Conservation (phyloP, 2,329 filamentous ascomycete species). For the Ceratocystis variospora region DNA sequence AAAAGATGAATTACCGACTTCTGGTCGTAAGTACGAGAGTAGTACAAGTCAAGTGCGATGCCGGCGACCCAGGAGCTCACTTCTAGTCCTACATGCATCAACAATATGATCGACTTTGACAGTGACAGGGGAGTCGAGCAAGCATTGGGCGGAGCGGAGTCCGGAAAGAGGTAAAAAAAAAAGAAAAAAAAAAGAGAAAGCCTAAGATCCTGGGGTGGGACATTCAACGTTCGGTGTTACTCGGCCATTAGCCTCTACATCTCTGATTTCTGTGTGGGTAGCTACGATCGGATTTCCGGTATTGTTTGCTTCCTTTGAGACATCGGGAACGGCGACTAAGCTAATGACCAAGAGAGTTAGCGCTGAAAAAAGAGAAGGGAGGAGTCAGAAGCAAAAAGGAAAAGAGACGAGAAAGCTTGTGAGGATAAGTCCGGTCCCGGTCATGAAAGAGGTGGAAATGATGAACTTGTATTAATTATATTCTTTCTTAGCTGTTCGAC, state of each 20-base stretch:
- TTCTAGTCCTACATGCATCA: neutral
- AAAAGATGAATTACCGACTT: neutral
- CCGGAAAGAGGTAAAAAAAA: neutral
- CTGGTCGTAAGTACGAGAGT: slow-evolving; percentile 6
- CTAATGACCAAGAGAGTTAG: neutral
- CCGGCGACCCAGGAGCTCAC: neutral
- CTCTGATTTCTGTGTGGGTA: neutral
- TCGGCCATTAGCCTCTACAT: neutral
- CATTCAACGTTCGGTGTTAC: neutral
- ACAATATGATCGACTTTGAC: neutral
- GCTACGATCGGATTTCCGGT: slow-evolving; percentile 3
- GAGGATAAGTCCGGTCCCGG: neutral
- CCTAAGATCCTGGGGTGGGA: neutral
- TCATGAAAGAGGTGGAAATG: neutral
- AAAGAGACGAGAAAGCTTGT: neutral
- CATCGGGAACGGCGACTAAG: slow-evolving; percentile 1
- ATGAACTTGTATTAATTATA: neutral
- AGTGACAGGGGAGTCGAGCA: neutral
- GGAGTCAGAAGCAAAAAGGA: neutral
- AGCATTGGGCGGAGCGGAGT: neutral
- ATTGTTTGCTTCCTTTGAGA: slow-evolving; percentile 2
- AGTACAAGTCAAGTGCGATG: neutral
- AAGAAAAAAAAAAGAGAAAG: neutral
- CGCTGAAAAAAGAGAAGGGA: neutral
- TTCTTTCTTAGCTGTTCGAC: neutral